Percentiles rank a stretch among this genome's conserved stretches.
phyloP scores from a whole-genome alignment of 208 protist species.

The Leishmania turanica region DNA sequence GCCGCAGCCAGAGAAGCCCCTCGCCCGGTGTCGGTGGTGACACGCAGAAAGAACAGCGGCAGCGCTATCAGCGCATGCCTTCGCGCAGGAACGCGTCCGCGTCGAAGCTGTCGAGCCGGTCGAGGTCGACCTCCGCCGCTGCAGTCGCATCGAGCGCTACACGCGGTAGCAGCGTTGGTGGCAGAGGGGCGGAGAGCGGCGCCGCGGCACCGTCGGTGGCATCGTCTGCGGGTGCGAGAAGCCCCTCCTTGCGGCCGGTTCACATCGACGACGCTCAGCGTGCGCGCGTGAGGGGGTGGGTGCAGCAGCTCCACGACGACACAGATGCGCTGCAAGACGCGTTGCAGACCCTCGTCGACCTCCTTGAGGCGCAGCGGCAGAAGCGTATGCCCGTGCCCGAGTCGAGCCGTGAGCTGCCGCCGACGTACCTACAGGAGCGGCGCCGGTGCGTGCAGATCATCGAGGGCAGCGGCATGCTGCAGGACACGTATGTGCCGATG shows the following conservation, averaged over 20 bases:
- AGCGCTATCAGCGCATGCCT: neutral
- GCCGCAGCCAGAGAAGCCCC: slow-evolving; percentile 16
- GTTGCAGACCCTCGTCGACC: slow-evolving; percentile 57
- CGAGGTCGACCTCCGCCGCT: slow-evolving; percentile 2
- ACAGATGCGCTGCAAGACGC: slow-evolving; percentile 59
- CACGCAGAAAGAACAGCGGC: neutral
- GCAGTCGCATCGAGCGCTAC: slow-evolving; percentile 3
- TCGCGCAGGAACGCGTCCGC: neutral
- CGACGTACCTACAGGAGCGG: slow-evolving; percentile 61
- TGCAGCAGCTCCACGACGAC: slow-evolving; percentile 49
- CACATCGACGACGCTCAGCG: slow-evolving; percentile 39
- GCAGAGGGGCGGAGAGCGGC: neutral
- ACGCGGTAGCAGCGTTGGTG: neutral
- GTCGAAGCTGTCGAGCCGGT: neutral
- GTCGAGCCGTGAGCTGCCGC: slow-evolving; percentile 40
- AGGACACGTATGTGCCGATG: slow-evolving; percentile 70
- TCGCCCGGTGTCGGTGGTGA: neutral
- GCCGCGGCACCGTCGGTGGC: neutral
- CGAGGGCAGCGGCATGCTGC: slow-evolving; percentile 67
- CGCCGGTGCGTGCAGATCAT: slow-evolving; percentile 62
- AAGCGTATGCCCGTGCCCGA: slow-evolving; percentile 22
- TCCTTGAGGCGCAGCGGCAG: slow-evolving; percentile 60
- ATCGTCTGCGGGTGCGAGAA: neutral
- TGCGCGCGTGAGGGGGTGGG: slow-evolving; percentile 42
- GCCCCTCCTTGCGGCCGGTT: slow-evolving; percentile 16